Evolutionary conservation across 208 protist genomes (phyloP).

Genomic region (Vickermania ingenoplastis): DNA sequence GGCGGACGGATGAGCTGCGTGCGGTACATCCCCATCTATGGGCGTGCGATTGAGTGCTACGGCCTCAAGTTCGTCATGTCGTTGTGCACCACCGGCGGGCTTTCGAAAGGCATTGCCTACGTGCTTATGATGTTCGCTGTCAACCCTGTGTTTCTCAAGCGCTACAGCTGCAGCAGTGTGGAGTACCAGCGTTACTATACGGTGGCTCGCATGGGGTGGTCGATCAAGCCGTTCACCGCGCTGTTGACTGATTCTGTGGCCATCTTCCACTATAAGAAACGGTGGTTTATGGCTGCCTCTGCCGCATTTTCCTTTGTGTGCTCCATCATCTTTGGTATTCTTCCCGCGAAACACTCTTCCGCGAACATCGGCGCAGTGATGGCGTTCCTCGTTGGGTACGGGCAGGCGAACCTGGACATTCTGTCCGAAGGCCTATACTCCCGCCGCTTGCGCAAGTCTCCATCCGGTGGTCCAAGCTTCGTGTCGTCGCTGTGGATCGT

Average conservation of each 20-base stretch:
- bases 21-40: slow-evolving; percentile 14
- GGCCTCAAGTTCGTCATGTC: slow-evolving; percentile 17
- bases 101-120: slow-evolving; percentile 21
- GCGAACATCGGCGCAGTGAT: slow-evolving; percentile 11
- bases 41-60: slow-evolving; percentile 16
- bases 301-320: slow-evolving; percentile 12
- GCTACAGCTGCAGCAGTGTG: slow-evolving; percentile 6
- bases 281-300: slow-evolving; percentile 16
- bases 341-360: slow-evolving; percentile 8
- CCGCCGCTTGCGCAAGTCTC: slow-evolving; percentile 13
- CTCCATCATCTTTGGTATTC: slow-evolving; percentile 12
- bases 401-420: no score
- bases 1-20: slow-evolving; percentile 7
- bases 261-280: slow-evolving; percentile 22
- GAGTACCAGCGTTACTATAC: slow-evolving; percentile 17
- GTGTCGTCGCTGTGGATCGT: slow-evolving; percentile 30
- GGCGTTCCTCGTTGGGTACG: slow-evolving; percentile 18
- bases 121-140: slow-evolving; percentile 14
- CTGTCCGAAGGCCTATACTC: slow-evolving; percentile 33
- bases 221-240: slow-evolving; percentile 22
- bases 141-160: slow-evolving; percentile 19
- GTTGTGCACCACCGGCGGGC: slow-evolving; percentile 9
- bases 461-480: slow-evolving; percentile 10
- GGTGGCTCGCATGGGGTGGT: slow-evolving; percentile 14
- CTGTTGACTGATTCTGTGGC: slow-evolving; percentile 20